Evolutionary conservation across 306 rosid species (phyloP), one percentile per base, ranked within the genome.

Genomic region (Quercus variabilis): DNA sequence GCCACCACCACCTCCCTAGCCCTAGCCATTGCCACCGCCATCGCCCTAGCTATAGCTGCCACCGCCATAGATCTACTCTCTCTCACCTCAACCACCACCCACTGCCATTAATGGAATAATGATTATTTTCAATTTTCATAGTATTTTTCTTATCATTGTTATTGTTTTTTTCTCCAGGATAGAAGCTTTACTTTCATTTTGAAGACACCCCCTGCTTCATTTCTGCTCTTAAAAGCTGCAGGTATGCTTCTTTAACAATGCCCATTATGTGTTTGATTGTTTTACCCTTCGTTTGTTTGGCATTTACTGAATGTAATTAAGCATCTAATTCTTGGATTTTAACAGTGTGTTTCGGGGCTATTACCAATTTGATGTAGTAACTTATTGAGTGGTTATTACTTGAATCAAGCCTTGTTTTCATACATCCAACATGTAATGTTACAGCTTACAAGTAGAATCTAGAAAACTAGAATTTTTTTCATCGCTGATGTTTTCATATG

Each of bases 151-250:
- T 9, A 21, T 31, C 25, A 18, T 5, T 76, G 9, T 8, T 14
- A 26, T n/a, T 84, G 75, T 5, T 72, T 11, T 51, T 75, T 11
- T 19, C 46, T 1, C 31, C 83, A 91, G 99, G 99, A 91, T 85
- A 95, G 89, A 83, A 95, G 99, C 84, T 95, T 95, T 78, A 95
- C 99, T 80, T 95, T 95, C 83, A 74, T 95, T 51, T 75, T 95
- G 80, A 95, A 95, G 88, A 95, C 98, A 1, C 99, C 99, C 4
- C 99, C 97, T 70, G 98, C 99, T 77, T 95, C 98, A 14, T 93
- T 93, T 88, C 86, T 95, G 73, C 91, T 95, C n/a, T 94, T 95
- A 69, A 93, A 95, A 87, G 98, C 98, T 0, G 92, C 97, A 19
- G 99, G 99, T 95, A 82, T 78, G 77, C 67, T 76, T 72, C 64